Conservation (phyloP, 768 basidiomycete species). For the Hydnum rufescens region DNA sequence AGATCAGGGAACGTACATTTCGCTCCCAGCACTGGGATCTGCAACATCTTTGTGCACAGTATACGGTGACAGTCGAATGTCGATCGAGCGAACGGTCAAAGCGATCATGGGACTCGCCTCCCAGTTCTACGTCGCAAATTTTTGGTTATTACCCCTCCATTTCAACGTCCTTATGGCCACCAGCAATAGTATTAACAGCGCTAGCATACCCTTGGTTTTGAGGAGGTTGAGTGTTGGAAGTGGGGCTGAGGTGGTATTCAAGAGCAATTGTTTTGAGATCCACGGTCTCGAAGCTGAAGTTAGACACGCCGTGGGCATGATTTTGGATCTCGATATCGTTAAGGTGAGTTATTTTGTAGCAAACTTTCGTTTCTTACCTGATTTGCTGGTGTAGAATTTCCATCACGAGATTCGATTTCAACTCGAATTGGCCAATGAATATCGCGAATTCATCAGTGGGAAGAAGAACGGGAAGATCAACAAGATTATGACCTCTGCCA, state of each 20-base stretch:
- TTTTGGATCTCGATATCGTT: conserved; percentile 79
- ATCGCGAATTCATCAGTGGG: conserved; percentile 94
- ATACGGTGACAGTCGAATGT: conserved; percentile 83
- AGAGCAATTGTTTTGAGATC: conserved; percentile 94
- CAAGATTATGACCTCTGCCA: conserved; percentile 96
- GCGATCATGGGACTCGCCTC: conserved; percentile 91
- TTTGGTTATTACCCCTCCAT: conserved; percentile 87
- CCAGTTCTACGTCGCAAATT: conserved; percentile 89
- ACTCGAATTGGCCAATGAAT: conserved; percentile 92
- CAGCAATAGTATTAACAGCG: conserved; percentile 45
- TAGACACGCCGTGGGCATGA: conserved; percentile 60
- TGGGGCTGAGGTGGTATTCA: conserved; percentile 89
- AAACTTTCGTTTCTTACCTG: neutral
- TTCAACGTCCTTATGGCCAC: conserved; percentile 84
- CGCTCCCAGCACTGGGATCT: conserved; percentile 81
- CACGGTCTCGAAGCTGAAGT: conserved; percentile 89
- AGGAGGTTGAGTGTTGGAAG: conserved; percentile 73
- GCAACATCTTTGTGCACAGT: conserved; percentile 86
- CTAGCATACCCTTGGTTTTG: conserved; percentile 65
- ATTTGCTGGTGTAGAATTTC: conserved; percentile 37
- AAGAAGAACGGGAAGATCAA: conserved; percentile 99
- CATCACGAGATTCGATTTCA: conserved; percentile 97
- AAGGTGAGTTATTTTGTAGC: conserved; percentile 35
- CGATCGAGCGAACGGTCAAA: conserved; percentile 83
- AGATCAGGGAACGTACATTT: conserved; percentile 91